Conservation (phyloP, 2,329 filamentous ascomycete species). For the Alternaria conjuncta region DNA sequence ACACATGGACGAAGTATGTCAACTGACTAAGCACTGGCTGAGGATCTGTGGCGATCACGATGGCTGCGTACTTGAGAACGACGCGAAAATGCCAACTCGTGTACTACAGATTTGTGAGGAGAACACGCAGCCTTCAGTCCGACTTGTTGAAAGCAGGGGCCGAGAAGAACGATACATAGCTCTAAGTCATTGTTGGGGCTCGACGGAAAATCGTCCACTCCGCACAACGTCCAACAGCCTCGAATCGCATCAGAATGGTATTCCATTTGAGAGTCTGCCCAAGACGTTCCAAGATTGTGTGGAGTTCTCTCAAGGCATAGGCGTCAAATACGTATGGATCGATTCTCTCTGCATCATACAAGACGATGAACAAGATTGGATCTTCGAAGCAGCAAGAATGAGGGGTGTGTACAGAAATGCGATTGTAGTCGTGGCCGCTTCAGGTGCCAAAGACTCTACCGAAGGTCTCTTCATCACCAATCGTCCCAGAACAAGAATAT, state of each 20-base stretch:
- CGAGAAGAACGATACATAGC: neutral
- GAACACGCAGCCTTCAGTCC: neutral
- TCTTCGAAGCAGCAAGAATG: fast-evolving
- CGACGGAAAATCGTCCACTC: fast-evolving
- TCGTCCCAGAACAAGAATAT: fast-evolving
- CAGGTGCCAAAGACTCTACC: neutral
- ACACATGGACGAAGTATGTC: too few relatives aligned
- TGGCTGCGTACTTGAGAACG: fast-evolving
- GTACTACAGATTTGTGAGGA: too few relatives aligned
- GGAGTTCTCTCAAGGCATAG: fast-evolving
- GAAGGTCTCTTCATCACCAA: neutral
- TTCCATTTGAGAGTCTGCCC: fast-evolving
- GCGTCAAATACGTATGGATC: fast-evolving
- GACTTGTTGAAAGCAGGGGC: fast-evolving
- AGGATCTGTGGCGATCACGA: too few relatives aligned
- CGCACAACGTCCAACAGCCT: fast-evolving
- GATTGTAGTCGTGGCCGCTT: fast-evolving
- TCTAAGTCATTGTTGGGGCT: neutral
- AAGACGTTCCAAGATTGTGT: neutral
- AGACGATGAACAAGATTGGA: fast-evolving
- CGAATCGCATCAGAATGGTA: fast-evolving
- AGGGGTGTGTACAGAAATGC: neutral
- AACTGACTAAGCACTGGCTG: too few relatives aligned
- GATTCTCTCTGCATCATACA: neutral
- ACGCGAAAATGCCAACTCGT: neutral